Conservation (phyloP, 2,329 filamentous ascomycete genomes). For the Alternaria viburni region DNA sequence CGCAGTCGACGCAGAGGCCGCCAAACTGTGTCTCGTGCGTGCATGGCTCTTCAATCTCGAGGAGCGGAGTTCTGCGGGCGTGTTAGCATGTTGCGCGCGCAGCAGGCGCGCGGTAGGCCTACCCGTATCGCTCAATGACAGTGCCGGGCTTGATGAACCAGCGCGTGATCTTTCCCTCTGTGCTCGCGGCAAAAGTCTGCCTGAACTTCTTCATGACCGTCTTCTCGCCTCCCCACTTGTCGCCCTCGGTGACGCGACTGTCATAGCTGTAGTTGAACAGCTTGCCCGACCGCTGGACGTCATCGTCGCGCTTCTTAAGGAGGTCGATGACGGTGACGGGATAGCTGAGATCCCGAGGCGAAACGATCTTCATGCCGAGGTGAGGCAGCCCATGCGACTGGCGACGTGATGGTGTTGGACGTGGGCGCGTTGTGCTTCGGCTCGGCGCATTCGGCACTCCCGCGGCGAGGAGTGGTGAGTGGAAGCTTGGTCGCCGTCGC, state of each 20-base stretch:
- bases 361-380: slow-evolving; percentile 56
- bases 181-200: slow-evolving; percentile 80
- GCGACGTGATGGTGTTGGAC: slow-evolving; percentile 17
- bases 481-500: background rate
- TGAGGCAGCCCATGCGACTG: slow-evolving; percentile 41
- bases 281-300: slow-evolving; percentile 75
- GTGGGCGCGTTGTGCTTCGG: slow-evolving; percentile 35
- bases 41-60: slow-evolving; percentile 89
- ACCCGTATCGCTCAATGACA: slow-evolving; percentile 60
- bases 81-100: slow-evolving; percentile 9
- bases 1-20: slow-evolving; percentile 89
- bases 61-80: slow-evolving; percentile 59
- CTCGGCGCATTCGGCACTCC: slow-evolving; percentile 42
- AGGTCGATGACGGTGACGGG: slow-evolving; percentile 91
- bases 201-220: slow-evolving; percentile 73
- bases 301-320: slow-evolving; percentile 75
- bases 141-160: slow-evolving; percentile 76
- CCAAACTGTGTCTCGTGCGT: slow-evolving; percentile 89
- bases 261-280: slow-evolving; percentile 89
- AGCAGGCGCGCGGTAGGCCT: slow-evolving; percentile 29
- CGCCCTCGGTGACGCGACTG: slow-evolving; percentile 69
- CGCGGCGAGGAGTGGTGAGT: slow-evolving; percentile 6
- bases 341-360: slow-evolving; percentile 72
- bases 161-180: slow-evolving; percentile 76
- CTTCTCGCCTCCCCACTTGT: slow-evolving; percentile 76